Conservation (phyloP, 2,329 filamentous ascomycete genomes). For the Neoarthrinium moseri region DNA sequence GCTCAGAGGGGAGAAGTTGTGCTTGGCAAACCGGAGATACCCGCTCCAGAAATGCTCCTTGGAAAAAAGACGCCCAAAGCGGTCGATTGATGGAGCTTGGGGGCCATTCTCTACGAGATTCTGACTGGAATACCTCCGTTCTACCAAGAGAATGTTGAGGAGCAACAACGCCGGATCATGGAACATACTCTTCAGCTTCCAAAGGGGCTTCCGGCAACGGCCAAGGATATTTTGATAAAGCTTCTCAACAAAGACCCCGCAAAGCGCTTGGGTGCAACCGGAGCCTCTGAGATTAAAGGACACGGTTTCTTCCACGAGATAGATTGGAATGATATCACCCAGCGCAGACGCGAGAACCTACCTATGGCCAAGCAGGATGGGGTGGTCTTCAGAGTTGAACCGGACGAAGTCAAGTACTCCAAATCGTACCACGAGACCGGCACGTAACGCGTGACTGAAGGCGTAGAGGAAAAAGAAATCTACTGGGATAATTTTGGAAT, state of each 20-base stretch:
- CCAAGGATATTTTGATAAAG: not conserved
- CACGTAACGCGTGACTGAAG: too few relatives aligned
- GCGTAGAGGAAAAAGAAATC: too few relatives aligned
- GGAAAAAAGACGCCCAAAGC: constrained; percentile 97
- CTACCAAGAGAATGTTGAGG: constrained; percentile 98
- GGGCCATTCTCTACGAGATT: constrained; percentile 97
- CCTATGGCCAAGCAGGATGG: not conserved
- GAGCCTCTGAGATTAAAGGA: constrained; percentile 3
- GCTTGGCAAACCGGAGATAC: too few relatives aligned
- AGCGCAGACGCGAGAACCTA: too few relatives aligned
- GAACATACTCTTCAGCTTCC: constrained; percentile 96
- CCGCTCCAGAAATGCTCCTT: constrained; percentile 89
- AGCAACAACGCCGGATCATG: constrained; percentile 99
- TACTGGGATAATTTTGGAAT: too few relatives aligned
- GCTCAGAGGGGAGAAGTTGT: too few relatives aligned
- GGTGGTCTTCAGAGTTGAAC: not conserved
- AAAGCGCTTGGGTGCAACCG: constrained; percentile 1
- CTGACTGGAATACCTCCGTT: constrained; percentile 94
- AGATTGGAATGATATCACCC: constrained; percentile 2
- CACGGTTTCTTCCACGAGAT: not conserved
- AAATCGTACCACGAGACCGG: too few relatives aligned
- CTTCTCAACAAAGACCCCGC: constrained; percentile 1
- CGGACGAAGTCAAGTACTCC: too few relatives aligned
- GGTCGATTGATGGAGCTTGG: constrained; percentile 99
- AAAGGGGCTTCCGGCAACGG: not conserved